Evolutionary conservation across 73 alveolate species (phyloP).

Genomic region (Tetrahymena malaccensis): DNA sequence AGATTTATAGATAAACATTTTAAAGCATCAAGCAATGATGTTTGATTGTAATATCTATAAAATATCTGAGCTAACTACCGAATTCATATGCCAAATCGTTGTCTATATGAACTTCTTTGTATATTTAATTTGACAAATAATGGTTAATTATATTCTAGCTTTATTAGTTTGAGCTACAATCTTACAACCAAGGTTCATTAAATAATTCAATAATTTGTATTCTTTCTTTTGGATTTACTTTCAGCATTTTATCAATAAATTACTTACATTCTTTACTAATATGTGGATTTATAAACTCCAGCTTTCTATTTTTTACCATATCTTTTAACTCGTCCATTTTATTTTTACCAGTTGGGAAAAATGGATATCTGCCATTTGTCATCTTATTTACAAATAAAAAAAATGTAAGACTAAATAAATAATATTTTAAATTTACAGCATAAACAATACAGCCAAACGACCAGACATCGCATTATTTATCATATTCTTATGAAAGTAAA

Average conservation of each 20-base stretch:
- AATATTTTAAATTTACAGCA: neutral
- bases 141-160: neutral
- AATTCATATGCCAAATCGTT: neutral
- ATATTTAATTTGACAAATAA: neutral
- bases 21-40: neutral
- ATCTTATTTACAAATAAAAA: neutral
- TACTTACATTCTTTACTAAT: neutral
- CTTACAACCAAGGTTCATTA: neutral
- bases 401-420: neutral
- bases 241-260: neutral
- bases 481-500: neutral
- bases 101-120: neutral
- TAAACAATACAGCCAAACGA: neutral
- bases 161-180: neutral
- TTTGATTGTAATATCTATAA: neutral
- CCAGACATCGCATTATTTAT: neutral
- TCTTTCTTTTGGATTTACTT: neutral
- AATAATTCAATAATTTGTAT: neutral
- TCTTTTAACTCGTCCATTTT: neutral
- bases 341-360: neutral
- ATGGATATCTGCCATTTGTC: neutral
- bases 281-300: neutral
- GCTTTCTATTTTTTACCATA: neutral
- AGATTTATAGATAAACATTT: neutral
- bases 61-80: neutral